These are phyloP conservation scores for Lasiodiplodia sp. DNA, from an alignment of 2,329 filamentous ascomycete genomes.

Conservation along the genomic window DNA sequence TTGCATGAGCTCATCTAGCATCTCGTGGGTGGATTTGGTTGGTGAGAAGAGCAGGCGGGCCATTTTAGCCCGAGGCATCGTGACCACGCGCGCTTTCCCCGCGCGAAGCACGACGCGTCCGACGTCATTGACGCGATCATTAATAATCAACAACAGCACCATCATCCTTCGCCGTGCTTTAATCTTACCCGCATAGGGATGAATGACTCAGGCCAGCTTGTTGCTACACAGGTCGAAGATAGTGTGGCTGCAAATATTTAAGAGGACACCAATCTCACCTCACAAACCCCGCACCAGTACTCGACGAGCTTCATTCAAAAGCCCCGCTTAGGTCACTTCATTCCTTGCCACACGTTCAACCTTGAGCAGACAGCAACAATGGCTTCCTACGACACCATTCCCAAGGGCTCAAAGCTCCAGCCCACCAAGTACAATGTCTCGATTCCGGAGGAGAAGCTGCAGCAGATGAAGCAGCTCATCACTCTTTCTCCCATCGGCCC, in stretches of 20 bases:
- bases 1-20: neutral
- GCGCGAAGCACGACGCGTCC: constrained; percentile 1
- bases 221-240: neutral
- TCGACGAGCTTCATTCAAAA: neutral
- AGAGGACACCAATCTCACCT: neutral
- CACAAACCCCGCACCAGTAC: constrained; percentile 3
- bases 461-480: constrained; percentile 47
- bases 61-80: neutral
- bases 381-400: constrained; percentile 30
- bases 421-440: constrained; percentile 40
- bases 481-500: constrained; percentile 44
- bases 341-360: neutral
- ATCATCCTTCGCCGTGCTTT: neutral
- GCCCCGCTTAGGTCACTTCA: neutral
- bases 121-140: constrained; percentile 14
- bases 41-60: neutral
- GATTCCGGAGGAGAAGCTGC: constrained; percentile 43
- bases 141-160: constrained; percentile 7
- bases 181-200: neutral
- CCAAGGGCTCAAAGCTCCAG: constrained; percentile 19
- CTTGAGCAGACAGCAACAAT: constrained; percentile 3
- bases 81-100: constrained; percentile 21
- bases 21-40: neutral
- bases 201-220: neutral
- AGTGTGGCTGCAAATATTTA: neutral